Percentiles rank a stretch among this genome's conserved stretches.
phyloP scores from a whole-genome alignment of 495 filamentous ascomycete species.

The Aspergillus wentii region DNA sequence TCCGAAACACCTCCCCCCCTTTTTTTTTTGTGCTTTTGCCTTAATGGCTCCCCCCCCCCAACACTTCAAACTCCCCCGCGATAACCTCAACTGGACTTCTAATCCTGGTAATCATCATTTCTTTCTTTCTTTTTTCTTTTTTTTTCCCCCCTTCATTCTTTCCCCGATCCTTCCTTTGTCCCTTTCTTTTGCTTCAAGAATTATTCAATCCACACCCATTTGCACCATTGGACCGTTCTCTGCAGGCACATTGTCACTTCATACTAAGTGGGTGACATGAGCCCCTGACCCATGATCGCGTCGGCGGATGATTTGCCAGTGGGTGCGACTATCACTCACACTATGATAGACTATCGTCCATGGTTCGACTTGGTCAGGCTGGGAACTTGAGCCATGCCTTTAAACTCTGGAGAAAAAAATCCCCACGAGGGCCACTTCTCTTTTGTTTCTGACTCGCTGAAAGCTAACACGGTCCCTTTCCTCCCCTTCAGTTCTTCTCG shows the following conservation, averaged over 20 bases:
- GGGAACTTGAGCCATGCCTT: not conserved
- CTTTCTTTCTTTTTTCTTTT: slow-evolving; percentile 1
- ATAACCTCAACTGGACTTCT: too few relatives aligned
- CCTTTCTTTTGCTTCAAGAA: not conserved
- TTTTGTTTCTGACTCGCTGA: slow-evolving; percentile 5
- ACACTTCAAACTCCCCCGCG: too few relatives aligned
- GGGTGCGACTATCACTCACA: slow-evolving; percentile 18
- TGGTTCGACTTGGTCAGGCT: slow-evolving; percentile 12
- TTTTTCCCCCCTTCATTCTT: slow-evolving; percentile 3
- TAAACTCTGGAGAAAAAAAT: slow-evolving; percentile 10
- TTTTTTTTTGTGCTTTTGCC: too few relatives aligned
- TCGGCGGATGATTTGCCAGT: slow-evolving; percentile 7
- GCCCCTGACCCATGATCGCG: too few relatives aligned
- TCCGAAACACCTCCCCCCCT: too few relatives aligned
- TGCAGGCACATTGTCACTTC: too few relatives aligned
- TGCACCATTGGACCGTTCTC: too few relatives aligned
- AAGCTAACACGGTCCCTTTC: slow-evolving; percentile 12
- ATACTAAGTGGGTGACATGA: too few relatives aligned
- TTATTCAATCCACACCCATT: too few relatives aligned
- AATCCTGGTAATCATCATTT: too few relatives aligned
- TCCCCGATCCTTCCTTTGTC: not conserved
- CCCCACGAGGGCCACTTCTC: slow-evolving; percentile 3
- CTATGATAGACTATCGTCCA: slow-evolving; percentile 20
- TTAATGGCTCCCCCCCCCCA: too few relatives aligned
- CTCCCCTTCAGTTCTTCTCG: slow-evolving; percentile 33